Percentiles rank a stretch among this genome's conserved stretches.
Conservation (phyloP, 2,329 filamentous ascomycete species). For the Epichloe typhina region DNA sequence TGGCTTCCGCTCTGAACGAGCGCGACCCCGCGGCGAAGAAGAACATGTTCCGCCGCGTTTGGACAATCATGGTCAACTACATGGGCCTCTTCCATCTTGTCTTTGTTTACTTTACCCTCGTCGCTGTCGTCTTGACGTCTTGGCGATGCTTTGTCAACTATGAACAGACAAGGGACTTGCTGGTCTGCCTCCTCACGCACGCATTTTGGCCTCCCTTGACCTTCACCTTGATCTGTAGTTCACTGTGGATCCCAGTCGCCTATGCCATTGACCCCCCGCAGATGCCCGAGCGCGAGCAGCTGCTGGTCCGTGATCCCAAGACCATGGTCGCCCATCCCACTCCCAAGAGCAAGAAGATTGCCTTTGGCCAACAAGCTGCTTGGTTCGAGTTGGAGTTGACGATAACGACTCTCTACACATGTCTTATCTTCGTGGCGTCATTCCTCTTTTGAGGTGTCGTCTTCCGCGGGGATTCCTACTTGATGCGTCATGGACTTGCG, state of each 20-base stretch:
- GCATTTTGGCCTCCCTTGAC: constrained; percentile 51
- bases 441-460: constrained; percentile 15
- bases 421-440: constrained; percentile 32
- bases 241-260: constrained; percentile 43
- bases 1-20: constrained; percentile 43
- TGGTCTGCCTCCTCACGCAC: constrained; percentile 42
- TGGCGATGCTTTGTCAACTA: constrained; percentile 35
- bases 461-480: neutral
- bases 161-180: constrained; percentile 23
- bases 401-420: constrained; percentile 34
- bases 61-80: constrained; percentile 41
- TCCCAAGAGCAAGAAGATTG: constrained; percentile 37
- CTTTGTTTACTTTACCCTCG: constrained; percentile 40
- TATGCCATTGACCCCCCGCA: constrained; percentile 48
- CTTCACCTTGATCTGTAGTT: constrained; percentile 40
- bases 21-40: constrained; percentile 38
- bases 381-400: constrained; percentile 45
- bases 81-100: constrained; percentile 40
- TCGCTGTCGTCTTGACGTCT: constrained; percentile 34
- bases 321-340: constrained; percentile 40
- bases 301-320: constrained; percentile 41
- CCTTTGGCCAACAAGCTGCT: constrained; percentile 38
- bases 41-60: constrained; percentile 39
- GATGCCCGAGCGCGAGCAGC: constrained; percentile 43
- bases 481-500: too few relatives aligned